These are phyloP conservation scores for Didymella exigua DNA, from an alignment of 2,329 filamentous ascomycete genomes.

Conservation along the genomic window DNA sequence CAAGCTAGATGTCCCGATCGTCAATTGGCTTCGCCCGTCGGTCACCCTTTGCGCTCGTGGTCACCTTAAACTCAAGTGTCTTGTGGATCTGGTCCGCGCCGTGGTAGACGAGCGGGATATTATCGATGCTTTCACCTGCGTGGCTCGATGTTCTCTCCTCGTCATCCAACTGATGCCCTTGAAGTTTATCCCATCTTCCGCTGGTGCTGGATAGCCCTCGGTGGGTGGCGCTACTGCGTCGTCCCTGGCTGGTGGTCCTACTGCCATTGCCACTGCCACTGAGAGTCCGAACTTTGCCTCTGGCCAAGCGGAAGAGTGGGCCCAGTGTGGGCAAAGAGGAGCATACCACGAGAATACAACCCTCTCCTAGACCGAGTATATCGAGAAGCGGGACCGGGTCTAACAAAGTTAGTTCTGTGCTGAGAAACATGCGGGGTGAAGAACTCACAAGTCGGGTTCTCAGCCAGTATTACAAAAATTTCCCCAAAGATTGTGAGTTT, in stretches of 20 bases:
- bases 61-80: conserved; percentile 7
- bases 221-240: conserved; percentile 1
- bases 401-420: conserved; percentile 6
- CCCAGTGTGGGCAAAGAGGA: conserved; percentile 9
- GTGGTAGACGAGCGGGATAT: conserved; percentile 5
- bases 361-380: conserved; percentile 11
- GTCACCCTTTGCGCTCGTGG: conserved; percentile 6
- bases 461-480: conserved; percentile 6
- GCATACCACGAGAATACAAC: conserved; percentile 12
- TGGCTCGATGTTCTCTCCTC: conserved; percentile 7
- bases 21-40: conserved; percentile 5
- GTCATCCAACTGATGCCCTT: conserved; percentile 4
- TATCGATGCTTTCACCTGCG: conserved; percentile 1
- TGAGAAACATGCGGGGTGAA: conserved; percentile 3
- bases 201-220: conserved; percentile 5
- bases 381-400: conserved; percentile 6
- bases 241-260: conserved; percentile 3
- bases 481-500: conserved; percentile 10
- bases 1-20: conserved; percentile 10
- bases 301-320: conserved; percentile 8
- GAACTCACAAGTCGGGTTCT: conserved; percentile 5
- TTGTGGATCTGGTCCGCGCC: conserved; percentile 6
- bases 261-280: conserved; percentile 4
- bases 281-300: conserved; percentile 7
- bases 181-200: conserved; percentile 10